These are phyloP conservation scores for Wallemia ichthyophaga DNA, from an alignment of 1,284 basidiomycete genomes.

Conservation along the genomic window DNA sequence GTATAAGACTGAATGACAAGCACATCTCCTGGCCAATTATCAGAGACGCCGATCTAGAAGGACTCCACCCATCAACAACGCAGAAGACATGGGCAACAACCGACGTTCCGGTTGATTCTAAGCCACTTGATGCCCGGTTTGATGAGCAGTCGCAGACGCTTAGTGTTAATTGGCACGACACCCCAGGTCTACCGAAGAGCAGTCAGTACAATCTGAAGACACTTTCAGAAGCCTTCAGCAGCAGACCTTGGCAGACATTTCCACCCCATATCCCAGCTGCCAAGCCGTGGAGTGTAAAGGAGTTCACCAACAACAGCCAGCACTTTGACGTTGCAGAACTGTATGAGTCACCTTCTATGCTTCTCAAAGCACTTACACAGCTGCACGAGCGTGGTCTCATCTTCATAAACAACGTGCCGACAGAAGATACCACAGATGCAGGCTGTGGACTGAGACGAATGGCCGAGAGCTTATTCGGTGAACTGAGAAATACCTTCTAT, in stretches of 20 bases:
- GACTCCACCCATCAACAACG: neutral
- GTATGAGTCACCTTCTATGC: conserved; percentile 2
- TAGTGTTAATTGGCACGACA: conserved; percentile 1
- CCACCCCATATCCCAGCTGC: conserved; percentile 1
- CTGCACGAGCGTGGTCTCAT: conserved; percentile 22
- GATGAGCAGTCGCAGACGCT: neutral
- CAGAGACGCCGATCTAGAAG: neutral
- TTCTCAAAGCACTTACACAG: conserved; percentile 14
- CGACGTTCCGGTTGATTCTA: neutral
- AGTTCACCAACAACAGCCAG: conserved; percentile 1
- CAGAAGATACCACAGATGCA: conserved; percentile 23
- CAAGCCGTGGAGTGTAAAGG: conserved; percentile 3
- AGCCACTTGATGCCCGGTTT: neutral
- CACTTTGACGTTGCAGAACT: conserved; percentile 4
- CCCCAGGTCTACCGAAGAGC: neutral
- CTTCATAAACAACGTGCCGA: conserved; percentile 27
- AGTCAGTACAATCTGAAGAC: neutral
- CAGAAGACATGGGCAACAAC: neutral
- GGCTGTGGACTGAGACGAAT: conserved; percentile 29
- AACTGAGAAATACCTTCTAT: conserved; percentile 67
- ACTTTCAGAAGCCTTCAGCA: neutral
- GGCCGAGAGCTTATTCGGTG: conserved; percentile 35
- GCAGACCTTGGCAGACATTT: neutral
- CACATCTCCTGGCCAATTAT: neutral
- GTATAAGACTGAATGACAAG: neutral